Evolutionary conservation across 2,329 filamentous ascomycete species (phyloP), one percentile per base, ranked within the genome.

Genomic region (Phoma sp.): DNA sequence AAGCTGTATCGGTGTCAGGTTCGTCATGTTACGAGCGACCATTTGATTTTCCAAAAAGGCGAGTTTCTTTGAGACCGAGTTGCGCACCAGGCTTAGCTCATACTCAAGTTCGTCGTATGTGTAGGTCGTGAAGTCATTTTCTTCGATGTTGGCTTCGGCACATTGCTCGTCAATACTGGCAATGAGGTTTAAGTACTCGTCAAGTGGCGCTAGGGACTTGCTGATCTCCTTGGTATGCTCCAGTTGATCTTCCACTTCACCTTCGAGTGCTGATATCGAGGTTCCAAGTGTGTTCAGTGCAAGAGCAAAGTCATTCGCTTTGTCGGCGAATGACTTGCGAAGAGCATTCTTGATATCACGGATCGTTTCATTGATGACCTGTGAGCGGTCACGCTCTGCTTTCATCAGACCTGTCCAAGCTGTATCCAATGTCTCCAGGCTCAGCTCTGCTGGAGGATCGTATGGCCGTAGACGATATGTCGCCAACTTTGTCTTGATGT

Each of bases 81-180:
- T 89, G 72, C 92, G 93, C 52, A 98, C 95, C 27, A 99, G 83
- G 13, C 91, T 88, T 54, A 98, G 83, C 77, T 99, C 95, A 77
- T 99, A 99, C 56, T 87, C 87, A 37, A 99, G 83, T 77, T 99
- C 95, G 71, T 99, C 95, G 74, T 98, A 95, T 8, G 93, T 96
- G 77, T 98, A 98, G 7, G 93, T 98, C n/a, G 95, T 99, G 75
- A 95, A 98, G 79, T 99, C 95, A 75, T 99, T 99, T 70, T 99
- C 95, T 76, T 99, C 95, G 60, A 99, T 97, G 73, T 99, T 98
- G 58, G 95, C 95, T 79, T 98, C 93, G 56, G 88, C 85, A 73
- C 95, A 99, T 77, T 96, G 91, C 60, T 86, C 86, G 69, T 97
- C 93, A 42, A 98, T 84, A 9, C 86, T 86, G 11, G 87, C 90